Conservation (phyloP, 2,329 filamentous ascomycete genomes). For the Aspergillus unguis region DNA sequence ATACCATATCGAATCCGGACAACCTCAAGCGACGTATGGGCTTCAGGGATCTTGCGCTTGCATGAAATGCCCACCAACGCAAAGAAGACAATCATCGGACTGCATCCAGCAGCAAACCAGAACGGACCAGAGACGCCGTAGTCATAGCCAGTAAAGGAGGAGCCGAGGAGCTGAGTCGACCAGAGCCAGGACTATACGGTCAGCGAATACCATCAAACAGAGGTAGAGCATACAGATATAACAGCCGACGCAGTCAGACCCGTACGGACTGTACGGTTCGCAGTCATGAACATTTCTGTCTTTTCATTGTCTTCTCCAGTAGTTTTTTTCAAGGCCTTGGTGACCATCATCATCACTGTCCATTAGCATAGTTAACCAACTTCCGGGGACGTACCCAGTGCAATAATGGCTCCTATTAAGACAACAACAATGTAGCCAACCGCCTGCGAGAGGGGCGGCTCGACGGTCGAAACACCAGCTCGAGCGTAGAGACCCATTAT, state of each 20-base stretch:
- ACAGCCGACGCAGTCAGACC: conserved; percentile 54
- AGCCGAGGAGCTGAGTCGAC: conserved; percentile 53
- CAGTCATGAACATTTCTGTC: conserved; percentile 57
- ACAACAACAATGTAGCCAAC: conserved; percentile 46
- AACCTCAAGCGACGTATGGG: conserved; percentile 54
- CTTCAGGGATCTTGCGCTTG: conserved; percentile 53
- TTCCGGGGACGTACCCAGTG: conserved; percentile 25
- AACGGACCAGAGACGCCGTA: conserved; percentile 56
- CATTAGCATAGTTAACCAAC: neutral
- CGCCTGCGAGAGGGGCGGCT: conserved; percentile 37
- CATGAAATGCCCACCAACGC: conserved; percentile 51
- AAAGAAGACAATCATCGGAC: conserved; percentile 57
- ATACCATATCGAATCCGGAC: conserved; percentile 51
- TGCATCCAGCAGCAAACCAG: conserved; percentile 57
- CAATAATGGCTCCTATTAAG: conserved; percentile 40
- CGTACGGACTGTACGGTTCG: conserved; percentile 51
- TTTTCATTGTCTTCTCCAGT: conserved; percentile 52
- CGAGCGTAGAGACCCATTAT: neutral
- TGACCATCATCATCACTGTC: conserved; percentile 45
- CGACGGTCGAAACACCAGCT: conserved; percentile 13
- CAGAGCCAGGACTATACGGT: conserved; percentile 49
- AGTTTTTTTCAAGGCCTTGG: conserved; percentile 47
- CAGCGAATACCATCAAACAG: neutral
- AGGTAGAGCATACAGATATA: conserved; percentile 39
- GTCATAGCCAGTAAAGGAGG: conserved; percentile 51